A percentile compares a stretch with the other conserved stretches of the same genome.
These are phyloP conservation scores for Wallacemonas sp. DNA, from an alignment of 208 protist species.

Conservation along the genomic window DNA sequence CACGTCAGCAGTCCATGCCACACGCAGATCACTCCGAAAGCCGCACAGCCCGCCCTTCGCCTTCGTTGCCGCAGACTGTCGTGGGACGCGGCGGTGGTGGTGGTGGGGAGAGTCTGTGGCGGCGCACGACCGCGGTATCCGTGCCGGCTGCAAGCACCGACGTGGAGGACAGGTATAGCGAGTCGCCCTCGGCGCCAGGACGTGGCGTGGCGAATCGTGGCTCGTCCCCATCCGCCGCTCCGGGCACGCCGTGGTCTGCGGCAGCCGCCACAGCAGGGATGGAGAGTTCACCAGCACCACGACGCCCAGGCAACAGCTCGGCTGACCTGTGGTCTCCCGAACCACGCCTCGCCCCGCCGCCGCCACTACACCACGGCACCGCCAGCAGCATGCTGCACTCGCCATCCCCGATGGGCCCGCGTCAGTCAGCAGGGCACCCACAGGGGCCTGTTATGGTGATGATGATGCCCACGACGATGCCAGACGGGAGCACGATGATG, in stretches of 20 bases:
- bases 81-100: neutral
- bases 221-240: too few relatives aligned
- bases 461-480: constrained; percentile 2
- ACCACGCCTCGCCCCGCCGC: neutral
- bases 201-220: too few relatives aligned
- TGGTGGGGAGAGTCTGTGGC: neutral
- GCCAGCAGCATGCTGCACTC: neutral
- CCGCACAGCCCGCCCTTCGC: neutral
- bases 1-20: constrained; percentile 8
- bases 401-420: neutral
- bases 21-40: too few relatives aligned
- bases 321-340: neutral
- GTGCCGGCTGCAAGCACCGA: too few relatives aligned
- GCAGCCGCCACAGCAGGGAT: neutral
- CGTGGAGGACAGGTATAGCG: too few relatives aligned
- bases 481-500: constrained; percentile 2
- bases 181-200: too few relatives aligned
- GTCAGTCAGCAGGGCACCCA: neutral
- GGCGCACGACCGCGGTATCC: too few relatives aligned
- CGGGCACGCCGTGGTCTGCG: neutral
- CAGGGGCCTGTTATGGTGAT: constrained; percentile 9
- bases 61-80: neutral
- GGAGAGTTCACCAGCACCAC: neutral
- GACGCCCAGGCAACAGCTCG: neutral
- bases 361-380: neutral